Evolutionary conservation across 2,329 filamentous ascomycete genomes (phyloP), one percentile per base, ranked within the genome.

Genomic region (Alternaria gaisen): DNA sequence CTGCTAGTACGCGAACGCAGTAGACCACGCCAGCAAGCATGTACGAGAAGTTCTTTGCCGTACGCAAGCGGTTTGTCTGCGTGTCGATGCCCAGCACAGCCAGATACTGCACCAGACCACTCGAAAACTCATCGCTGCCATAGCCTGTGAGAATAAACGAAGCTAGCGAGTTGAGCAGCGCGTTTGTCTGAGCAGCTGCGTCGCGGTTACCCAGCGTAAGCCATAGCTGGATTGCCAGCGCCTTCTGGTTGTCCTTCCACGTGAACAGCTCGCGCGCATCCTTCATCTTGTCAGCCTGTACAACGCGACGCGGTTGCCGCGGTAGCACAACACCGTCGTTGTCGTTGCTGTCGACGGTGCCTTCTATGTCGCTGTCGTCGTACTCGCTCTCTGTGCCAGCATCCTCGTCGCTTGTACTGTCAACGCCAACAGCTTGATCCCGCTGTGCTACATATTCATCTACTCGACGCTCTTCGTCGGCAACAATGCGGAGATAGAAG

Each of bases 21-120:
- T 71, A 69, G 3, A 71, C 54, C 3, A 70, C 40, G 11, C 66
- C 32, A n/a, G 60, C 56, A 9, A 68, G 60, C 18, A 65, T 68
- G 22, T 70, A 68, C 10, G 28, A 69, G 18, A 44, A 68, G 32
- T 68, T 58, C 48, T 53, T 65, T 46, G 34, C 51, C 7, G 28
- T 63, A n/a, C 43, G 52, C 30, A 63, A 53, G 43, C 54, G 36
- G 38, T 56, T 52, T 52, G 18, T 61, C 50, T 56, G 12, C 18
- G 22, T 28, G 32, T 63, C 10, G 10, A 63, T 56, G 1, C 55
- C 34, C 32, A 52, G 34, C 14, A 52, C 10, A 41, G 34, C 48
- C 4, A 52, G 48, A 52, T 30, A 51, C 32, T 51, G 11, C 24
- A 43, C n/a, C 6, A 53, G n/a, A 43, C 50, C 9, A 53, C 50